Evolutionary conservation across 169 alveolate species (phyloP), one percentile per base, ranked within the genome.

Genomic region (Plasmodium sp.): DNA sequence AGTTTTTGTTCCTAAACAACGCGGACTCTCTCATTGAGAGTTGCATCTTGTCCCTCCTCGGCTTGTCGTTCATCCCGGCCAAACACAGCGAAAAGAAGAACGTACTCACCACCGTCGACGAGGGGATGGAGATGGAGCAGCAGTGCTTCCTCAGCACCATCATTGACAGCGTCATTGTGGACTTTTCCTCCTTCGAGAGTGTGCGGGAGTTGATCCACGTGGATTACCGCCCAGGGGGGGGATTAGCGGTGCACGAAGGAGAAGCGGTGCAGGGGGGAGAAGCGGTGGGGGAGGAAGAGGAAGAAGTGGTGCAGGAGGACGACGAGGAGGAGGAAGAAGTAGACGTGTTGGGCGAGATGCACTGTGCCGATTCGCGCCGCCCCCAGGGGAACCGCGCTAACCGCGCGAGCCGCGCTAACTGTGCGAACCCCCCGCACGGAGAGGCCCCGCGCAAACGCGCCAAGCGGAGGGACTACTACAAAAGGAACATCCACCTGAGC

Each of bases 21-120:
- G 34, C 92, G n/a, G 95, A 92, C 56, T 72, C 92, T 31, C 27
- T 92, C 31, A 56, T 92, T 36, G 92, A 92, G 75, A 92, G 74
- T 92, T 92, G 84, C 31, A 48, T 92, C 1, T 22, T 92, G 22
- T 71, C 92, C 5, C 62, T 92, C 34, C 62, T 92, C n/a, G 95
- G 95, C 5, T 22, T 92, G 16, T 92, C 95, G 0, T 92, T 92
- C 33, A 56, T 67, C n/a, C 92, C 92, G 5, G 82, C 95, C 0
- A 92, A 92, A 5, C 82, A 90, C n/a, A n/a, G 72, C 0, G 92
- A 92, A 2, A 92, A 72, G 75, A 92, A 72, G 43, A 72, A 81
- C 82, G 18, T 92, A 1, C 33, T 83, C 4, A 71, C 83, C 1
- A 39, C 27, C 33, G 58, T 81, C 0, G 95, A 92, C 5, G 95